Evolutionary conservation across 306 rosid species (phyloP).

Genomic region (Prunus salicina): DNA sequence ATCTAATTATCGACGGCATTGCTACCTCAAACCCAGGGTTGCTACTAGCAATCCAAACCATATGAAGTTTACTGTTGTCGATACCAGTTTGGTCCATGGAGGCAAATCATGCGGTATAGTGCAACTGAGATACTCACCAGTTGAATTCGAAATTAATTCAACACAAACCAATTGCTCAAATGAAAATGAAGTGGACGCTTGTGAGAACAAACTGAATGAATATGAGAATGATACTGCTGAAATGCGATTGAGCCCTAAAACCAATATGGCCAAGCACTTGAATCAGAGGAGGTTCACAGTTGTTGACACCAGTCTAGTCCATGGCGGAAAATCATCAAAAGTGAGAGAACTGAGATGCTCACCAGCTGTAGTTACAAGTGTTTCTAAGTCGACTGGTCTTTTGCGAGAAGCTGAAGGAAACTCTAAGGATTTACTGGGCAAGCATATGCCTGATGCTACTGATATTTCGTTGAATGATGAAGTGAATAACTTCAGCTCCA

Average conservation of each 20-base stretch:
- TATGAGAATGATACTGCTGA: too few relatives aligned
- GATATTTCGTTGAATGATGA: constrained; percentile 16
- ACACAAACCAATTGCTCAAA: constrained; percentile 7
- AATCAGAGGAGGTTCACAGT: constrained; percentile 42
- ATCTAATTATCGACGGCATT: constrained; percentile 41
- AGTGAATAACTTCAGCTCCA: constrained; percentile 29
- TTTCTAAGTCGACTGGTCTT: constrained; percentile 35
- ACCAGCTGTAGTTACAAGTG: constrained; percentile 33
- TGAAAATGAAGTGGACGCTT: constrained; percentile 26
- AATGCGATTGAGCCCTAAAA: too few relatives aligned
- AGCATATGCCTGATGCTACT: constrained; percentile 25
- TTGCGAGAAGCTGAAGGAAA: constrained; percentile 29
- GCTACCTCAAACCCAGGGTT: constrained; percentile 67
- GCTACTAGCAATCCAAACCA: constrained; percentile 27
- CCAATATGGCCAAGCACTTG: constrained; percentile 27
- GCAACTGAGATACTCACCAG: constrained; percentile 46
- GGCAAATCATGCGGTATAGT: constrained; percentile 46
- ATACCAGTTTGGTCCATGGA: constrained; percentile 48
- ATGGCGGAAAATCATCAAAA: constrained; percentile 42
- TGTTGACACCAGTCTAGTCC: constrained; percentile 52
- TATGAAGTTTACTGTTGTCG: constrained; percentile 49
- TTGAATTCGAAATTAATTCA: constrained; percentile 21
- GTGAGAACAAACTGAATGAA: constrained; percentile 22
- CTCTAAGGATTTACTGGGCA: constrained; percentile 15
- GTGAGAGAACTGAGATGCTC: constrained; percentile 43